A percentile compares a stretch with the other conserved stretches of the same genome.
Evolutionary conservation across 768 basidiomycete species (phyloP).

Genomic region (Suillus weaverae): DNA sequence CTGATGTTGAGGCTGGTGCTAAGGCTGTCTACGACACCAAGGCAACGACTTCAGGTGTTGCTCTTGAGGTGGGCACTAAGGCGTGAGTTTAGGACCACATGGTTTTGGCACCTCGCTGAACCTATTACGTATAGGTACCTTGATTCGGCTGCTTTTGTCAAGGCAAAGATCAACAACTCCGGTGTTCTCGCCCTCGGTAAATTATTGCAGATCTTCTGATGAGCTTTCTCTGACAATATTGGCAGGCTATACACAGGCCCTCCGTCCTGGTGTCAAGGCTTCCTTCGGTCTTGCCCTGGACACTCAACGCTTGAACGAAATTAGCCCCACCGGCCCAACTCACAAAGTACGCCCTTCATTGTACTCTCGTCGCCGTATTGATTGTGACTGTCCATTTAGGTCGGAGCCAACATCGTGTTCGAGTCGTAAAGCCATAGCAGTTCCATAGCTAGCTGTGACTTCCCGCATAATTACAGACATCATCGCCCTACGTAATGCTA

Average conservation of each 20-base stretch:
- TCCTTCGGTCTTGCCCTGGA: constrained; percentile 95
- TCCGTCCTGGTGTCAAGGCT: constrained; percentile 91
- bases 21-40: constrained; percentile 97
- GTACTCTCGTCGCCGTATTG: not conserved
- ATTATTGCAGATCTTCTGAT: constrained; percentile 11
- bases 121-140: constrained; percentile 53
- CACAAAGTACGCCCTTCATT: constrained; percentile 60
- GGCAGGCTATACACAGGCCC: constrained; percentile 85
- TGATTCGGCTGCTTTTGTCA: constrained; percentile 88
- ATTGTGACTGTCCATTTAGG: constrained; percentile 34
- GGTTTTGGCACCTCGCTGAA: not conserved
- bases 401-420: constrained; percentile 74
- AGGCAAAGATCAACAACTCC: constrained; percentile 98
- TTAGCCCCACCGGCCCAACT: constrained; percentile 58
- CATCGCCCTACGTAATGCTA: not conserved
- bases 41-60: constrained; percentile 80
- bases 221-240: constrained; percentile 15
- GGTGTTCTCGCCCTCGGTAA: constrained; percentile 86
- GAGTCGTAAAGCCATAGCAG: constrained; percentile 51
- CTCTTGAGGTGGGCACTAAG: constrained; percentile 94
- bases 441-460: constrained; percentile 15
- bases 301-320: constrained; percentile 86
- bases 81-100: constrained; percentile 52
- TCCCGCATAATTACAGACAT: constrained; percentile 2
- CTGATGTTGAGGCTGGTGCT: constrained; percentile 91